Evolutionary conservation across 352 stramenopile genomes (phyloP), one percentile per base, ranked within the genome.

Genomic region (Vaucheria bursata): DNA sequence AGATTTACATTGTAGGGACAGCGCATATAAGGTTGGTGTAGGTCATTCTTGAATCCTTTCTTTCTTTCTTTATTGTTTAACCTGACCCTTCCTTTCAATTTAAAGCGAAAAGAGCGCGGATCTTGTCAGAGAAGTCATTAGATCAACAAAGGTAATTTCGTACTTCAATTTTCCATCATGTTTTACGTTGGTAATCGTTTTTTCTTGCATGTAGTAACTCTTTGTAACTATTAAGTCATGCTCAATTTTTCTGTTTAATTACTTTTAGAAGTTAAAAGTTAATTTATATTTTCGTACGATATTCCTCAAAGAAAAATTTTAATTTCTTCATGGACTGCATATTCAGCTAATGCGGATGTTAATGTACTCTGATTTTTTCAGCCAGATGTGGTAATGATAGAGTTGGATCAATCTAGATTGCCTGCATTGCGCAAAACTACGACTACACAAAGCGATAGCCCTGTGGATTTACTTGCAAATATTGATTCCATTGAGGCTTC

Each of bases 1-100:
- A 74, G 36, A 37, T 74, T 8, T 74, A 74, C 50, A 74, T 74
- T n/a, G 50, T 74, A 35, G 68, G 68, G n/a, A 74, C 68, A 71
- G 68, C 68, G 32, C 68, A 74, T 37, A 74, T 74, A 12, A 59
- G 45, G 45, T 59, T 12, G 25, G 45, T 12, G 45, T 18, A 25
- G 12, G 45, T 18, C 12, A 12, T 12, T 59, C 12, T 18, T 59
- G 12, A 12, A 59, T 59, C 25, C 45, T 25, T 12, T 12, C 12
- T 59, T 59, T 12, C 25, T 59, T 25, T 59, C 45, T 59, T 12
- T 25, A 18, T 59, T 12, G 45, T 25, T 25, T 25, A 18, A 59
- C 12, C 45, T 12, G 45, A 12, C 25, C 25, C 45, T 59, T 59
- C 45, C 25, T 59, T 25, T 59, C 12, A 59, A 18, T 12, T 59